Evolutionary conservation across 2,329 filamentous ascomycete genomes (phyloP).

Genomic region (Beauveria brongniartii): DNA sequence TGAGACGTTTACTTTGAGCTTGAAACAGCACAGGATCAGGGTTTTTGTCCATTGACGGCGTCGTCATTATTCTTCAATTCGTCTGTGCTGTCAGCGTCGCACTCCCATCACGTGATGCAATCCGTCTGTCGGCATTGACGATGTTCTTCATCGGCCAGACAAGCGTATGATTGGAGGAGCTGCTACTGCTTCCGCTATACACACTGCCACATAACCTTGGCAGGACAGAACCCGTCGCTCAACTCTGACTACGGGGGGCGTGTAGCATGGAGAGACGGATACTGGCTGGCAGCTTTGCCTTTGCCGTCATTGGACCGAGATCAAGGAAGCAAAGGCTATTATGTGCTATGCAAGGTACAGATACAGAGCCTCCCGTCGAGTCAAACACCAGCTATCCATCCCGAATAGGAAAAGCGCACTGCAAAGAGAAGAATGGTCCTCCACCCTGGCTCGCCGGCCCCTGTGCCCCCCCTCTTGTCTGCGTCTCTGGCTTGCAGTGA

Average conservation of each 20-base stretch:
- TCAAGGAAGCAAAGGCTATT: neutral
- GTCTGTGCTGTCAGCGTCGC: neutral
- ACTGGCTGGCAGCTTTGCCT: neutral
- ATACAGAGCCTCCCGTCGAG: neutral
- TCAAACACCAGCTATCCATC: neutral
- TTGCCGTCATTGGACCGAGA: neutral
- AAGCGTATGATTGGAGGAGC: slow-evolving; percentile 3
- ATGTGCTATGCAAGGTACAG: slow-evolving; percentile 2
- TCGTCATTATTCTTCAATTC: neutral
- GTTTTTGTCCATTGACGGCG: too few relatives aligned
- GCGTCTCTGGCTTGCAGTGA: neutral
- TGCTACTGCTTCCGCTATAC: neutral
- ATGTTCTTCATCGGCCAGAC: neutral
- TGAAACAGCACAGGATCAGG: neutral
- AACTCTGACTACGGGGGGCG: neutral
- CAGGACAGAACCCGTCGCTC: neutral
- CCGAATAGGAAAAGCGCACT: slow-evolving; percentile 10
- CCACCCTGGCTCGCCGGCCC: neutral
- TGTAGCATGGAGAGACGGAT: neutral
- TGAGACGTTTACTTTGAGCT: neutral
- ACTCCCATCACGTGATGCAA: slow-evolving; percentile 4
- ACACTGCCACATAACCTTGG: neutral
- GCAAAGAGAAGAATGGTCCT: neutral
- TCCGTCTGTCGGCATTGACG: neutral
- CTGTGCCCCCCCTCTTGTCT: slow-evolving; percentile 1